phyloP scores from a whole-genome alignment of 2,329 filamentous ascomycete genomes.

The Colletotrichum nymphaeae region DNA sequence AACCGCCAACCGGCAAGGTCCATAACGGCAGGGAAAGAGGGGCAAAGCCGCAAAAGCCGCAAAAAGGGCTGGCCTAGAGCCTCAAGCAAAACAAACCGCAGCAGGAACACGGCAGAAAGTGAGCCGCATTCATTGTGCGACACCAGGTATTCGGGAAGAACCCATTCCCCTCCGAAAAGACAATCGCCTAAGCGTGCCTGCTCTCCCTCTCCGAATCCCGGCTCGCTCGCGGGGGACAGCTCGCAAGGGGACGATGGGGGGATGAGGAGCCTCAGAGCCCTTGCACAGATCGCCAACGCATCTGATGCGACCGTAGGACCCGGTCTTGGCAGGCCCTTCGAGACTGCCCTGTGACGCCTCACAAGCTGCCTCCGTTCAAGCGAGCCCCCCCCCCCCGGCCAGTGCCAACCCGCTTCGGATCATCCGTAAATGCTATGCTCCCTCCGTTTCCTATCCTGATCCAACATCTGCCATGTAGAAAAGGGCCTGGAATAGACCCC shows the following conservation, averaged over 20 bases:
- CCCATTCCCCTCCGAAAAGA: background rate
- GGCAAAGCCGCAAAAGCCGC: background rate
- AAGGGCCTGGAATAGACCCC: background rate
- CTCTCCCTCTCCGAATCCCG: background rate
- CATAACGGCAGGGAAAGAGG: background rate
- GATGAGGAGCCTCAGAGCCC: background rate
- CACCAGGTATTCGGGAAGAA: background rate
- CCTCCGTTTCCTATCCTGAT: background rate
- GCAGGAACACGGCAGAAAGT: background rate
- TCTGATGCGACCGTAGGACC: constrained; percentile 21
- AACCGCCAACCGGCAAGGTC: background rate
- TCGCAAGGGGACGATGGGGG: background rate
- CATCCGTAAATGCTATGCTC: background rate
- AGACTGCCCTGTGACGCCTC: constrained; percentile 27
- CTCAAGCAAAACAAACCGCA: background rate
- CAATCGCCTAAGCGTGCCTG: background rate
- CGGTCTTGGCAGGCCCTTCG: constrained; percentile 28
- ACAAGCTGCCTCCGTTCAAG: background rate
- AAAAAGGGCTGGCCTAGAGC: background rate
- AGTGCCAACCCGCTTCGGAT: background rate
- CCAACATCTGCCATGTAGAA: background rate
- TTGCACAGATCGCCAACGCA: constrained; percentile 21
- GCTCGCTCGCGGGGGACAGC: background rate
- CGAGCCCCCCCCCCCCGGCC: too few relatives aligned
- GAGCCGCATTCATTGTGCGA: background rate